phyloP scores from a whole-genome alignment of 192 early-diverging fungal species.

The Backusella mclennaniae region DNA sequence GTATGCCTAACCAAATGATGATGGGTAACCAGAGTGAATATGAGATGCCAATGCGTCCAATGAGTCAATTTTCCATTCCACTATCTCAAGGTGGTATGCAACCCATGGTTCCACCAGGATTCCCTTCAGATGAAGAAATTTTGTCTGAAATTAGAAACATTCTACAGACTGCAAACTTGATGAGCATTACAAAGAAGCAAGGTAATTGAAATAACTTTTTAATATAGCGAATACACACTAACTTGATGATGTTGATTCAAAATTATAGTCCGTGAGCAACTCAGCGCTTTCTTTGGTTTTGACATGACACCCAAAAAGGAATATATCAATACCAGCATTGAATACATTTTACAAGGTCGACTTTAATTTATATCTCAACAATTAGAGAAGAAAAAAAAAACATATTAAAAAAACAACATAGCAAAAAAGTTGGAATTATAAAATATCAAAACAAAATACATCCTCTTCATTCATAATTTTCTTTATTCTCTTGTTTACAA shows the following conservation, averaged over 20 bases:
- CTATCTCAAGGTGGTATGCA: slow-evolving; percentile 24
- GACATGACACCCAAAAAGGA: slow-evolving; percentile 85
- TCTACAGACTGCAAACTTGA: slow-evolving; percentile 85
- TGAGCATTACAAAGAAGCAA: slow-evolving; percentile 99
- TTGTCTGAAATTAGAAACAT: slow-evolving; percentile 70
- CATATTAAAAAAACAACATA: background rate
- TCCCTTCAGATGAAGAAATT: slow-evolving; percentile 70
- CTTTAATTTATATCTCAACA: slow-evolving; percentile 30
- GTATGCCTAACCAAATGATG: slow-evolving; percentile 10
- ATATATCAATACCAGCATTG: slow-evolving; percentile 89
- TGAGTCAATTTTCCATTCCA: slow-evolving; percentile 38
- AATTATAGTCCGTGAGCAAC: slow-evolving; percentile 82
- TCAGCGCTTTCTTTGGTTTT: slow-evolving; percentile 76
- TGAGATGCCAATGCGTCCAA: slow-evolving; percentile 14
- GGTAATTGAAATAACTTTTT: slow-evolving; percentile 37
- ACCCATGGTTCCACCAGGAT: slow-evolving; percentile 30
- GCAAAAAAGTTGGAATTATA: slow-evolving; percentile 1
- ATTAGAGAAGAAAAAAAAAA: background rate
- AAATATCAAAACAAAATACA: background rate
- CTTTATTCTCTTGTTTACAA: background rate
- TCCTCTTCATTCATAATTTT: background rate
- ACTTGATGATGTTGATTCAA: background rate
- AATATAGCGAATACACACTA: slow-evolving; percentile 32
- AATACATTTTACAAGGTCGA: slow-evolving; percentile 52
- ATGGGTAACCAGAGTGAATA: slow-evolving; percentile 4